phyloP scores from a whole-genome alignment of 371 early-diverging fungal genomes.

The Sanchytrium tribonematis region DNA sequence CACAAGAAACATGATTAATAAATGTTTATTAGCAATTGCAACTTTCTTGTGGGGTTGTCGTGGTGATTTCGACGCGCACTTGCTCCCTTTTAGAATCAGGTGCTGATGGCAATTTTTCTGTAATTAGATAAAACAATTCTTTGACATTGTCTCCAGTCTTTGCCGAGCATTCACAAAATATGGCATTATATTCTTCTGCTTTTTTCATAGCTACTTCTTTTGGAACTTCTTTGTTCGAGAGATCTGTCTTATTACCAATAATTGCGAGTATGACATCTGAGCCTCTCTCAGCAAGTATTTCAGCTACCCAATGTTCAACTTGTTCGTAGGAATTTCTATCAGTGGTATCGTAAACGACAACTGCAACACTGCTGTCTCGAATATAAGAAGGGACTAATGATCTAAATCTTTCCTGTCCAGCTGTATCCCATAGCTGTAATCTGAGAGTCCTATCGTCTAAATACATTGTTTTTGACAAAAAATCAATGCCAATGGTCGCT shows the following conservation, averaged over 20 bases:
- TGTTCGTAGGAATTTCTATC: slow-evolving; percentile 20
- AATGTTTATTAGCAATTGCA: not conserved
- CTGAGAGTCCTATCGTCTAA: slow-evolving; percentile 83
- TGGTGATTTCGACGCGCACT: not conserved
- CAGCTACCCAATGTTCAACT: slow-evolving; percentile 72
- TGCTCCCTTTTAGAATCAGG: not conserved
- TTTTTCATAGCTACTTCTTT: slow-evolving; percentile 87
- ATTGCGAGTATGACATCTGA: slow-evolving; percentile 84
- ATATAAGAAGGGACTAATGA: slow-evolving; percentile 93
- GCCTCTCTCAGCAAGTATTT: slow-evolving; percentile 86
- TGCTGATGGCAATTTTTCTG: slow-evolving; percentile 45
- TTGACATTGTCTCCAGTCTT: slow-evolving; percentile 90
- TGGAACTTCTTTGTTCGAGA: slow-evolving; percentile 55
- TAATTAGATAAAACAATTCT: slow-evolving; percentile 75
- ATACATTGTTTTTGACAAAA: slow-evolving; percentile 93
- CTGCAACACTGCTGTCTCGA: slow-evolving; percentile 90
- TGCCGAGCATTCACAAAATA: slow-evolving; percentile 89
- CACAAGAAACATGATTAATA: not conserved
- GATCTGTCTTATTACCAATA: slow-evolving; percentile 97
- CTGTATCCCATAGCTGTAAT: slow-evolving; percentile 99
- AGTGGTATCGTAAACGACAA: slow-evolving; percentile 91
- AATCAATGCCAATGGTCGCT: slow-evolving; percentile 99
- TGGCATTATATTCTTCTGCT: slow-evolving; percentile 66
- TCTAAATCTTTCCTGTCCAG: slow-evolving; percentile 74
- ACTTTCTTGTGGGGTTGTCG: not conserved